Evolutionary conservation across 768 basidiomycete species (phyloP).

Genomic region (Lactifluus rugatus): DNA sequence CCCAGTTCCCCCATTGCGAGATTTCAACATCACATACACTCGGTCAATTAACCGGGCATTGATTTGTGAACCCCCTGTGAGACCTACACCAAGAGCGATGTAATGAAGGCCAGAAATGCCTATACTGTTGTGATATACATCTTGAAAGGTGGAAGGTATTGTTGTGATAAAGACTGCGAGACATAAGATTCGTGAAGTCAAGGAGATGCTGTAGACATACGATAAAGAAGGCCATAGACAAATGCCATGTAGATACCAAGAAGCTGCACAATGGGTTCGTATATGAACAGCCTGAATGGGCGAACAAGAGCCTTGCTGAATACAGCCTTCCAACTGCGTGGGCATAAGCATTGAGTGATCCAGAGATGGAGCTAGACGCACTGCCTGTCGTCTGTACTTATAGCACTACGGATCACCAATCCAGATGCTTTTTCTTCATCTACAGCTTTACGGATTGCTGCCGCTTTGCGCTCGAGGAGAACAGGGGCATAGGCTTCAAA

Average conservation of each 20-base stretch:
- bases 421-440: constrained; percentile 37
- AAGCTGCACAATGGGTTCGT: constrained; percentile 59
- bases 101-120: constrained; percentile 64
- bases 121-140: constrained; percentile 41
- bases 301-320: constrained; percentile 46
- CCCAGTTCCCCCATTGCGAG: constrained; percentile 43
- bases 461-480: constrained; percentile 43
- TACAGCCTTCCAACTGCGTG: constrained; percentile 41
- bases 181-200: neutral
- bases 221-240: constrained; percentile 37
- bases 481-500: constrained; percentile 25
- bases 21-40: constrained; percentile 42
- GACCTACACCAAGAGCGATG: constrained; percentile 56
- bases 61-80: constrained; percentile 38
- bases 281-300: constrained; percentile 54
- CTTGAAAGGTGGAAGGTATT: constrained; percentile 48
- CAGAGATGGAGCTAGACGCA: constrained; percentile 23
- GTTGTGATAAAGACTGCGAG: constrained; percentile 54
- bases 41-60: constrained; percentile 51
- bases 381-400: constrained; percentile 35
- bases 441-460: constrained; percentile 33
- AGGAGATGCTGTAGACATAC: neutral
- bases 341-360: neutral
- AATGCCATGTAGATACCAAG: constrained; percentile 62
- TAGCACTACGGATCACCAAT: constrained; percentile 38